phyloP scores from a whole-genome alignment of 2,329 filamentous ascomycete genomes.

The Pseudohalonectria lignicola region DNA sequence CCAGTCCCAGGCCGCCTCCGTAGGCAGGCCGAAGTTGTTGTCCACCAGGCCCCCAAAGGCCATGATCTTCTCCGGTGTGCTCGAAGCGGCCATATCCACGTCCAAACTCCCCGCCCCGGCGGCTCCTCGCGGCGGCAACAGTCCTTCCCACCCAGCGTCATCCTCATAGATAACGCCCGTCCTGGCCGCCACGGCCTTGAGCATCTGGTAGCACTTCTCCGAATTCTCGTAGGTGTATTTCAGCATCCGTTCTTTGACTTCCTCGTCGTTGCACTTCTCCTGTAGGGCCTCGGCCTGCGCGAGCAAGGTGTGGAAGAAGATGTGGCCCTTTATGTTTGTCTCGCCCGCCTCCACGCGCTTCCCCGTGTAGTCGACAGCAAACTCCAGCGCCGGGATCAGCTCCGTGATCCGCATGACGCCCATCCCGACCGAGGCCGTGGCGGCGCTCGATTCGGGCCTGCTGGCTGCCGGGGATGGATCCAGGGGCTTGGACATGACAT shows the following conservation, averaged over 20 bases:
- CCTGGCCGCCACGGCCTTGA: neutral
- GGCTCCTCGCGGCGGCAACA: too few species aligned
- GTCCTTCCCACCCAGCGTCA: too few species aligned
- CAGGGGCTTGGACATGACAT: neutral
- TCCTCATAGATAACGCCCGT: too few species aligned
- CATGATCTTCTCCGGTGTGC: neutral
- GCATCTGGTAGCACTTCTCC: neutral
- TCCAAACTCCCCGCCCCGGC: neutral
- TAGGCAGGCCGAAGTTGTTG: neutral
- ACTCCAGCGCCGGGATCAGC: neutral
- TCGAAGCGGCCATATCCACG: neutral
- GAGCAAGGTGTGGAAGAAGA: conserved; percentile 7
- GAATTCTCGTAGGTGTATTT: neutral
- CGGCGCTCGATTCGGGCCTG: neutral
- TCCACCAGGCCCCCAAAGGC: neutral
- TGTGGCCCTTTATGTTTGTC: conserved; percentile 10
- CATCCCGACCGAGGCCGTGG: conserved; percentile 11
- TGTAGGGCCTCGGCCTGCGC: conserved; percentile 9
- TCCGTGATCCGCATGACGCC: conserved; percentile 13
- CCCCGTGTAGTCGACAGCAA: neutral
- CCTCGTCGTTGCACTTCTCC: neutral
- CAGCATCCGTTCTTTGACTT: neutral
- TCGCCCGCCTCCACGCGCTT: conserved; percentile 9
- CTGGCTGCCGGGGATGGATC: neutral
- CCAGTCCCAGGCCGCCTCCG: neutral